phyloP scores from a whole-genome alignment of 345 rosid genomes.

The Salix udensis region DNA sequence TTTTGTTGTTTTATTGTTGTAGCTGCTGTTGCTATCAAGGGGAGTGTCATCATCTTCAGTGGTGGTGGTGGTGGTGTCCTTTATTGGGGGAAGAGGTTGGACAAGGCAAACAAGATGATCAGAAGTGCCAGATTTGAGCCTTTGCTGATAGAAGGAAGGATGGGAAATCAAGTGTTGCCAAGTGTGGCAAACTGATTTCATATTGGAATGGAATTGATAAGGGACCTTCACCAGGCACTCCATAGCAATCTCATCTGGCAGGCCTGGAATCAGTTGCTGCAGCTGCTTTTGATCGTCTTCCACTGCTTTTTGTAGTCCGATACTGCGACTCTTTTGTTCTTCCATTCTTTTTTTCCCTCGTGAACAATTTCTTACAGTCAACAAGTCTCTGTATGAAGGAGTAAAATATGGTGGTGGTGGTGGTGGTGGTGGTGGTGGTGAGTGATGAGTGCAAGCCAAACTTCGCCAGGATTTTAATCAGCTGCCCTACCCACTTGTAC shows the following conservation, averaged over 20 bases:
- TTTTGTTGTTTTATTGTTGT: not conserved
- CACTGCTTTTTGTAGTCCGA: not conserved
- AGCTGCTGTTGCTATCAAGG: not conserved
- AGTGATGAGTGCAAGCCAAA: no score
- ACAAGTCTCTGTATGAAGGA: not conserved
- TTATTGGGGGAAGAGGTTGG: conserved; percentile 29
- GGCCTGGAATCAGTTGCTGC: conserved; percentile 42
- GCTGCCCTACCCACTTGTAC: no score
- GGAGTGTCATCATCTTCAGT: not conserved
- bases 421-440: no score
- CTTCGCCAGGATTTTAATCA: no score
- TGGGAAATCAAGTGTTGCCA: conserved; percentile 41
- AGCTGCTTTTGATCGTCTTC: not conserved
- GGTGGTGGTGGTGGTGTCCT: not conserved
- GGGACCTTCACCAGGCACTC: conserved; percentile 55
- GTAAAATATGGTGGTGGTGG: no score
- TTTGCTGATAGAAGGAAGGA: conserved; percentile 30
- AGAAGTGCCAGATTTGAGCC: conserved; percentile 31
- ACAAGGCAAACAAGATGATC: conserved; percentile 51
- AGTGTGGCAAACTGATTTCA: conserved; percentile 43
- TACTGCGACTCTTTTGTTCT: not conserved
- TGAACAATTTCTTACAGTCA: not conserved
- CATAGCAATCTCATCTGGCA: conserved; percentile 44
- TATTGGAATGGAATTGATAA: conserved; percentile 32
- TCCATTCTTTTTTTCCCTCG: not conserved